Evolutionary conservation across 768 basidiomycete species (phyloP), one percentile per base, ranked within the genome.

Genomic region (Amyloporia xantha): DNA sequence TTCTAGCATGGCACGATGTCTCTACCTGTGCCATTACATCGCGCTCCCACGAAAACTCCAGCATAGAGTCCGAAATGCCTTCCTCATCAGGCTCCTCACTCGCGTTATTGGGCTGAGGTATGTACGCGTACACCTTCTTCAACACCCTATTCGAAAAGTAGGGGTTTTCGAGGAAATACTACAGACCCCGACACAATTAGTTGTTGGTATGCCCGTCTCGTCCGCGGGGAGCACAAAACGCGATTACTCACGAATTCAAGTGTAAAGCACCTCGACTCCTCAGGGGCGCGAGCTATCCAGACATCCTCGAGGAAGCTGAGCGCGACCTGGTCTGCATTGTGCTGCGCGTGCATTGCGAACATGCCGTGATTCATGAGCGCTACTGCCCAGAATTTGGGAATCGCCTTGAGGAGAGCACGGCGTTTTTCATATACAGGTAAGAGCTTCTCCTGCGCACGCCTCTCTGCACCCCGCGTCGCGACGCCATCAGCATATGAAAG

Each of bases 151-250:
- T 81, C 19, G 72, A 70, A 71, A 92, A 92, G 70, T 79, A 88
- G 19, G 86, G 86, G 69, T 92, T 92, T 61, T 89, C 77, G 65
- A 86, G 88, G 75, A 91, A 92, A 61, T 86, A 62, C 90, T 92
- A 59, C 38, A 42, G 9, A 9, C 19, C 41, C 43, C 43, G 19
- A 17, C 17, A 43, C 26, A 12, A 25, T 25, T 11, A 25, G 39
- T 17, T n/a, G n/a, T n/a, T 44, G 55, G 30, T 42, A 30, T 21
- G 12, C 30, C 13, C 39, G 39, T 19, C 11, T 19, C 20, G 7
- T 13, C 39, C 39, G 20, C 19, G n/a, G n/a, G n/a, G n/a, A n/a
- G n/a, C n/a, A n/a, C n/a, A n/a, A n/a, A n/a, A n/a, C n/a, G n/a
- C n/a, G n/a, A n/a, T 26, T 44, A 80, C 92, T 61, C 66, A 94